Evolutionary conservation across 2,329 filamentous ascomycete genomes (phyloP).

Genomic region (Apiospora saccharicola): DNA sequence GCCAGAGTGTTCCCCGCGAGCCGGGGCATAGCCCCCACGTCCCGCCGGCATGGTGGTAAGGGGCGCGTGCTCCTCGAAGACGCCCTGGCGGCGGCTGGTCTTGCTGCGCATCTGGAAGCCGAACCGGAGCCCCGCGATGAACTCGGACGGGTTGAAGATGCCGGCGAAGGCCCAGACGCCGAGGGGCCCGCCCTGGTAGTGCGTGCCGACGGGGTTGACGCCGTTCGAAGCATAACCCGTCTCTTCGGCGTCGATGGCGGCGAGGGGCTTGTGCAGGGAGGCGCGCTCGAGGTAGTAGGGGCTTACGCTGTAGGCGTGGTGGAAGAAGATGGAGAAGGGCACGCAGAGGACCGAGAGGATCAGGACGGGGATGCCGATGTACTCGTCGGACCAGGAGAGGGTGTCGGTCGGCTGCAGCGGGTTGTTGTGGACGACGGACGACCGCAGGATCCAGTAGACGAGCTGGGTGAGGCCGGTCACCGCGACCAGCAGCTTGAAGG

Average conservation of each 20-base stretch:
- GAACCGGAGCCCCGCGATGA: constrained; percentile 26
- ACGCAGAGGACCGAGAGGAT: constrained; percentile 32
- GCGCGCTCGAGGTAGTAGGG: constrained; percentile 30
- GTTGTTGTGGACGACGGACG: constrained; percentile 24
- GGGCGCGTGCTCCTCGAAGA: background rate
- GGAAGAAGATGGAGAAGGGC: constrained; percentile 36
- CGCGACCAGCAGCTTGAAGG: constrained; percentile 41
- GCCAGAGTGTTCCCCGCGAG: background rate
- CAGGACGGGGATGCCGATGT: constrained; percentile 35
- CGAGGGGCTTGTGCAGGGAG: constrained; percentile 16
- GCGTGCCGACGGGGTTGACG: background rate
- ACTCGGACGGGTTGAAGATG: constrained; percentile 26
- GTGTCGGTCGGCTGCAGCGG: constrained; percentile 29
- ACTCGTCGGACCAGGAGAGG: constrained; percentile 32
- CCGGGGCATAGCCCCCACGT: background rate
- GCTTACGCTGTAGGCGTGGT: constrained; percentile 35
- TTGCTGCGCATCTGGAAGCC: constrained; percentile 23
- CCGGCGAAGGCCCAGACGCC: constrained; percentile 23
- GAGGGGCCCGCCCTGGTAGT: constrained; percentile 27
- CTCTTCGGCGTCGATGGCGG: background rate
- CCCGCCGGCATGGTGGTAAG: background rate
- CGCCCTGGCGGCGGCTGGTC: background rate
- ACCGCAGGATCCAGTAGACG: constrained; percentile 33
- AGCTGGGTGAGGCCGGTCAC: constrained; percentile 33
- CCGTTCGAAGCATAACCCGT: background rate